Evolutionary conservation across 805 yeast species (phyloP), one percentile per base, ranked within the genome.

Genomic region (Saccharomycopsis fodiens): DNA sequence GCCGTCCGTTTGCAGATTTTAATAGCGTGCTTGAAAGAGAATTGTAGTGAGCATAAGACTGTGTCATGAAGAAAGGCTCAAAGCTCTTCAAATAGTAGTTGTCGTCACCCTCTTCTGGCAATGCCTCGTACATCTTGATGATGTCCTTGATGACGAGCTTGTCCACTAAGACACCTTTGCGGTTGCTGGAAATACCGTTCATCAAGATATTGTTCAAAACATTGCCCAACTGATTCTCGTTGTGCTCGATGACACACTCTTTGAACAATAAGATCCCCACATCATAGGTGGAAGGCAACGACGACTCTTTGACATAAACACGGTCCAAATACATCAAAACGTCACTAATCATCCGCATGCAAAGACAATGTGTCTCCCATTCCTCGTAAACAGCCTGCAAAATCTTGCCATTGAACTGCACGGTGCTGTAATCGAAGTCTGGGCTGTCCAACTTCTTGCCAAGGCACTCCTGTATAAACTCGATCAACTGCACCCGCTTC

Each of bases 301-400:
- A 23, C 45, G 70, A 67, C 52, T 82, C 89, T 53, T 77, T 79
- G 22, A 88, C 84, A 54, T 84, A 87, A 0, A 85, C 95, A 37
- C 95, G 72, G 58, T 88, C 95, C 58, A 89, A 62, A 57, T 88
- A 88, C 84, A 88, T 81, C 58, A 86, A 65, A 2, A 88, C 85
- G 60, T 89, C 95, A 55, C 89, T 75, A 37, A 86, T 74, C 72
- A 85, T 77, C 52, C 85, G 72, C 81, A 85, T 83, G 41, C 82
- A 72, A 34, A 79, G 69, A 32, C 79, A 60, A 58, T 84, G 91
- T 40, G 79, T 85, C 31, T 75, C 70, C 95, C 96, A 88, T 45
- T 72, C 74, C 27, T 47, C 48, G 39, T 59, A 30, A 8, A 50
- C 34, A 30, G 17, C 25, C 20, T 20, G 22, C 19, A 50, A 35